Percentiles rank a stretch among this genome's conserved stretches.
phyloP scores from a whole-genome alignment of 306 rosid genomes.

The Citrullus amarus region DNA sequence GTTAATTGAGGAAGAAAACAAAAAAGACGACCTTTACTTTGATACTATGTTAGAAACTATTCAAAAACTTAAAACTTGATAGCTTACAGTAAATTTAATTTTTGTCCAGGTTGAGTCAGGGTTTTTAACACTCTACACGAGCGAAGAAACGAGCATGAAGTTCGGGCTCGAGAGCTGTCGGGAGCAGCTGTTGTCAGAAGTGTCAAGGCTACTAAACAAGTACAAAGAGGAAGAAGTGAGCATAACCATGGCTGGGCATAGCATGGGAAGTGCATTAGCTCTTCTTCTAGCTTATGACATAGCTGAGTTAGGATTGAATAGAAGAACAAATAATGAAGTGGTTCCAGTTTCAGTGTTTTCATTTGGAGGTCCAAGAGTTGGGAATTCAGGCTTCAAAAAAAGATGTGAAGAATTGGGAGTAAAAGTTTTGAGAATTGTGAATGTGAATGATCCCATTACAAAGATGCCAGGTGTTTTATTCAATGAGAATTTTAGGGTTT shows the following conservation, averaged over 20 bases:
- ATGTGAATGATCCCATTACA: conserved; percentile 78
- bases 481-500: conserved; percentile 81
- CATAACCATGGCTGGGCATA: conserved; percentile 75
- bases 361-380: conserved; percentile 85
- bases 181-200: conserved; percentile 73
- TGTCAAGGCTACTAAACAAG: conserved; percentile 40
- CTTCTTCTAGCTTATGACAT: conserved; percentile 78
- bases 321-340: not conserved
- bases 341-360: conserved; percentile 60
- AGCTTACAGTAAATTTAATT: not conserved
- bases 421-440: conserved; percentile 53
- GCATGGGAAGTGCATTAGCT: conserved; percentile 92
- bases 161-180: conserved; percentile 70
- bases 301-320: conserved; percentile 61
- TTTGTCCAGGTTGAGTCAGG: conserved; percentile 49
- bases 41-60: not conserved
- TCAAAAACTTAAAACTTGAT: not conserved
- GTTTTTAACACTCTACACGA: conserved; percentile 64
- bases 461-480: conserved; percentile 74
- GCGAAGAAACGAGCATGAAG: conserved; percentile 39
- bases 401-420: conserved; percentile 83
- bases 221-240: conserved; percentile 50
- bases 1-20: not conserved
- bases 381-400: conserved; percentile 50
- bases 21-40: not conserved